Evolutionary conservation across 2,329 filamentous ascomycete species (phyloP).

Genomic region (Diplodia seriata): DNA sequence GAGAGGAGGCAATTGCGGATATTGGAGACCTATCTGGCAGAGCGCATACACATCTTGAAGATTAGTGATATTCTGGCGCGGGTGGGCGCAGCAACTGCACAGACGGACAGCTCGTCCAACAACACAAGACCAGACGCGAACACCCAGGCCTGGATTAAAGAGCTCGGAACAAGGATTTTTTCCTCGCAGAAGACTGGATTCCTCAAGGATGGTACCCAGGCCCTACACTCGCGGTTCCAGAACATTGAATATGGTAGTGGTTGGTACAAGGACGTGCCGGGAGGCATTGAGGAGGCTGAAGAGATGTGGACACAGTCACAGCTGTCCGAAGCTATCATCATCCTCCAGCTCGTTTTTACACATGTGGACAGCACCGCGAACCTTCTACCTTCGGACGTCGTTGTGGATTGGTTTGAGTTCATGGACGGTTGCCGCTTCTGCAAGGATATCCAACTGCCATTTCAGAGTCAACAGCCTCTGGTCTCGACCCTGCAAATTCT

Average conservation of each 20-base stretch:
- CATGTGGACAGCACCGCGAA: slow-evolving; percentile 63
- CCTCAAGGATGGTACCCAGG: slow-evolving; percentile 58
- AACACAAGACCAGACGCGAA: slow-evolving; percentile 41
- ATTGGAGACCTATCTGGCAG: slow-evolving; percentile 73
- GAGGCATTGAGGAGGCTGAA: slow-evolving; percentile 63
- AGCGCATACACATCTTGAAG: slow-evolving; percentile 64
- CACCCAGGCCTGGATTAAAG: slow-evolving; percentile 44
- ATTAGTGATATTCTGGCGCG: slow-evolving; percentile 47
- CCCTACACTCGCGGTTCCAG: slow-evolving; percentile 58
- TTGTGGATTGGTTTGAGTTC: slow-evolving; percentile 45
- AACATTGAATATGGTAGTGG: slow-evolving; percentile 51
- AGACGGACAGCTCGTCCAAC: slow-evolving; percentile 28
- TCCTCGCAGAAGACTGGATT: slow-evolving; percentile 50
- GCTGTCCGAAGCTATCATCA: slow-evolving; percentile 74
- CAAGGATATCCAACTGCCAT: slow-evolving; percentile 57
- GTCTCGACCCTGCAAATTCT: slow-evolving; percentile 71
- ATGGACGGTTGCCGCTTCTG: slow-evolving; percentile 62
- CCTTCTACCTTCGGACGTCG: slow-evolving; percentile 42
- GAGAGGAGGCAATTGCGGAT: slow-evolving; percentile 71
- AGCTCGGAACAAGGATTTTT: slow-evolving; percentile 43
- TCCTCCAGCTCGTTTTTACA: slow-evolving; percentile 75
- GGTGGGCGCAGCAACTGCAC: slow-evolving; percentile 40
- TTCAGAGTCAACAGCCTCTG: slow-evolving; percentile 54
- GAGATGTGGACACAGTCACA: slow-evolving; percentile 68
- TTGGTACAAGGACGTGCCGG: slow-evolving; percentile 55